Conservation (phyloP, 2,329 filamentous ascomycete genomes). For the Exophiala oligosperma region DNA sequence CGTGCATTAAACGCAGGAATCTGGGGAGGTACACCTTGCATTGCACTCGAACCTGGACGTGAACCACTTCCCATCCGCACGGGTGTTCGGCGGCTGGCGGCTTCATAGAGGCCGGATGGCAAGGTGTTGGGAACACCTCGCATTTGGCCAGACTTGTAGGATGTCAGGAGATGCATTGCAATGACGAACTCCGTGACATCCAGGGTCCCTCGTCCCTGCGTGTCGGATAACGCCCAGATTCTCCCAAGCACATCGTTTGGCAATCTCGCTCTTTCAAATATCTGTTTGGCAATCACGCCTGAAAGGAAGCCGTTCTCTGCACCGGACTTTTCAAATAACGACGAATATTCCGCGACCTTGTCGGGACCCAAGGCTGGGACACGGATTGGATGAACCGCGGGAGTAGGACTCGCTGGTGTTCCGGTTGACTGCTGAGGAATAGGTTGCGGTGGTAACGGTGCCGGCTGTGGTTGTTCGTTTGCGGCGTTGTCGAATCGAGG, state of each 20-base stretch:
- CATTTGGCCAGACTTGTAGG: slow-evolving; percentile 80
- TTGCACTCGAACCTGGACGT: slow-evolving; percentile 51
- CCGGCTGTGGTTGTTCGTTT: slow-evolving; percentile 10
- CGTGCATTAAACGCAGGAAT: slow-evolving; percentile 65
- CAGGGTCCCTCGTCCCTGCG: slow-evolving; percentile 84
- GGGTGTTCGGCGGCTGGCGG: slow-evolving; percentile 69
- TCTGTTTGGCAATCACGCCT: slow-evolving; percentile 75
- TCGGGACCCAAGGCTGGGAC: slow-evolving; percentile 86
- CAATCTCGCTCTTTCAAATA: slow-evolving; percentile 89
- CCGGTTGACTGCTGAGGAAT: slow-evolving; percentile 59
- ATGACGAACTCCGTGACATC: slow-evolving; percentile 93
- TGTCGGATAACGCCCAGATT: slow-evolving; percentile 95
- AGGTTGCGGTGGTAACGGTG: slow-evolving; percentile 31
- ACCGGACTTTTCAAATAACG: slow-evolving; percentile 87
- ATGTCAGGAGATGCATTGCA: slow-evolving; percentile 94
- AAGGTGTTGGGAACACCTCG: slow-evolving; percentile 76
- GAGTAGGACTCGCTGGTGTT: slow-evolving; percentile 44
- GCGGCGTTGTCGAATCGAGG: slow-evolving; percentile 75
- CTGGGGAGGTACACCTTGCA: slow-evolving; percentile 76
- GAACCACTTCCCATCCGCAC: slow-evolving; percentile 53
- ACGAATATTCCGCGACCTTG: slow-evolving; percentile 84
- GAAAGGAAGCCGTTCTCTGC: slow-evolving; percentile 75
- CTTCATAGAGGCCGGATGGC: slow-evolving; percentile 85
- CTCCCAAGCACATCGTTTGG: slow-evolving; percentile 88
- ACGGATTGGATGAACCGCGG: slow-evolving; percentile 67